Percentiles rank a stretch among this genome's conserved stretches.
Conservation (phyloP, 2,329 filamentous ascomycete species). For the Xenosphaeropsis pyriputrescens region DNA sequence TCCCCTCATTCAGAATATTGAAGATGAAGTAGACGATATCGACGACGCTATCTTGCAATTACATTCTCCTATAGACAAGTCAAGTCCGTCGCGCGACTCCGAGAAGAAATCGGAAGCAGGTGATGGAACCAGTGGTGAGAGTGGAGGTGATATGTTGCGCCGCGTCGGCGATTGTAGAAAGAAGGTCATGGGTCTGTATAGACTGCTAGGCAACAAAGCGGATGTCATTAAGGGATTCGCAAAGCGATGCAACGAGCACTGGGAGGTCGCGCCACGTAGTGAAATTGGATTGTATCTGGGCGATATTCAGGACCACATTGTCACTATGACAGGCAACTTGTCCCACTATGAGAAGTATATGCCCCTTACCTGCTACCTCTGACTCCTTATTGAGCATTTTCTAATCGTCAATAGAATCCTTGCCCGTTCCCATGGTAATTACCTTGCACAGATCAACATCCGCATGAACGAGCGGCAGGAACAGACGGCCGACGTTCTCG, state of each 20-base stretch:
- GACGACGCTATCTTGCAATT: slow-evolving; percentile 80
- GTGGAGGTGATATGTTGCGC: slow-evolving; percentile 70
- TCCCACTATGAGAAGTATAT: slow-evolving; percentile 90
- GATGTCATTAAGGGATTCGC: slow-evolving; percentile 99
- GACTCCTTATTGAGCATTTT: slow-evolving; percentile 4
- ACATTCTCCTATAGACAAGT: slow-evolving; percentile 42
- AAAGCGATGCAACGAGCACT: slow-evolving; percentile 95
- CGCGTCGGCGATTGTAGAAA: slow-evolving; percentile 90
- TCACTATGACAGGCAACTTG: slow-evolving; percentile 96
- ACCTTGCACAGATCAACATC: slow-evolving; percentile 98
- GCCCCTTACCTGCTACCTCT: background rate
- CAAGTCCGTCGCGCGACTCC: slow-evolving; percentile 17
- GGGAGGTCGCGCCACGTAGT: slow-evolving; percentile 86
- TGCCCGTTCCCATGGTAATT: slow-evolving; percentile 84
- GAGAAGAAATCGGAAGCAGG: slow-evolving; percentile 21
- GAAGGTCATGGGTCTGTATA: slow-evolving; percentile 92
- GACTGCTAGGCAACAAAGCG: slow-evolving; percentile 88
- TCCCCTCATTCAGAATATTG: slow-evolving; percentile 81
- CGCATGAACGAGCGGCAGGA: slow-evolving; percentile 97
- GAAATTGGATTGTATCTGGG: slow-evolving; percentile 97
- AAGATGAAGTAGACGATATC: slow-evolving; percentile 94
- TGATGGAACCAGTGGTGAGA: slow-evolving; percentile 22
- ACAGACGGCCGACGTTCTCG: slow-evolving; percentile 86
- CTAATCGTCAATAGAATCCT: slow-evolving; percentile 47
- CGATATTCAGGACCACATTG: slow-evolving; percentile 97